Conservation (phyloP, 2,329 filamentous ascomycete genomes). For the Cladosporium cucumerinum region DNA sequence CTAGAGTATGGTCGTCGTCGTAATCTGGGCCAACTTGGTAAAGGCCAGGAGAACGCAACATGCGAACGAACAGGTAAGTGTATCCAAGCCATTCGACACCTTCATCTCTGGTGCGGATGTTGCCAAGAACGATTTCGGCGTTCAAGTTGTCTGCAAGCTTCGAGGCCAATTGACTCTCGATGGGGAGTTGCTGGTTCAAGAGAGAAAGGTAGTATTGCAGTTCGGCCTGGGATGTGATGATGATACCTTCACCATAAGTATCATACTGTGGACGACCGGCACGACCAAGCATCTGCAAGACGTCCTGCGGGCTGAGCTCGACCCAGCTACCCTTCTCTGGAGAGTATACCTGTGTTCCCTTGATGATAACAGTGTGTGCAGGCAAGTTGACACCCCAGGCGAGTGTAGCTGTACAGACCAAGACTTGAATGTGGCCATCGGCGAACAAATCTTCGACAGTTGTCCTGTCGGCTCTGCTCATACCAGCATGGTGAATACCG, state of each 20-base stretch:
- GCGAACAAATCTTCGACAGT: conserved; percentile 94
- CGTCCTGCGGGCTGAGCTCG: conserved; percentile 93
- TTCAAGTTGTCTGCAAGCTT: conserved; percentile 94
- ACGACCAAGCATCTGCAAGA: conserved; percentile 97
- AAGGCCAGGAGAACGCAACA: conserved; percentile 90
- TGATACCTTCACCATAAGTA: conserved; percentile 96
- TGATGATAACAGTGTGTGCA: conserved; percentile 97
- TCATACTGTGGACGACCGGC: conserved; percentile 95
- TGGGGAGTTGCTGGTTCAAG: conserved; percentile 94
- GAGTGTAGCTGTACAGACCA: conserved; percentile 95
- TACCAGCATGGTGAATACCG: conserved; percentile 96
- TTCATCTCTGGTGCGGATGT: conserved; percentile 85
- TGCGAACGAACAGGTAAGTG: conserved; percentile 95
- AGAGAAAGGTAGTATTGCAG: conserved; percentile 97
- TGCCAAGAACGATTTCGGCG: conserved; percentile 91
- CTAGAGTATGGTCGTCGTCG: conserved; percentile 82
- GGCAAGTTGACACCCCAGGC: conserved; percentile 99
- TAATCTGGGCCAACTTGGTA: conserved; percentile 97
- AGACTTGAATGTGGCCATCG: conserved; percentile 85
- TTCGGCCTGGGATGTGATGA: conserved; percentile 92
- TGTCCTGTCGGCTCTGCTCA: conserved; percentile 91
- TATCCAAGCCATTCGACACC: conserved; percentile 99
- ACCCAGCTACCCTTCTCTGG: conserved; percentile 99
- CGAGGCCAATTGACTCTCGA: conserved; percentile 93
- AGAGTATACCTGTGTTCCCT: conserved; percentile 96